phyloP scores from a whole-genome alignment of 306 rosid species.

The Glycine latifolia region DNA sequence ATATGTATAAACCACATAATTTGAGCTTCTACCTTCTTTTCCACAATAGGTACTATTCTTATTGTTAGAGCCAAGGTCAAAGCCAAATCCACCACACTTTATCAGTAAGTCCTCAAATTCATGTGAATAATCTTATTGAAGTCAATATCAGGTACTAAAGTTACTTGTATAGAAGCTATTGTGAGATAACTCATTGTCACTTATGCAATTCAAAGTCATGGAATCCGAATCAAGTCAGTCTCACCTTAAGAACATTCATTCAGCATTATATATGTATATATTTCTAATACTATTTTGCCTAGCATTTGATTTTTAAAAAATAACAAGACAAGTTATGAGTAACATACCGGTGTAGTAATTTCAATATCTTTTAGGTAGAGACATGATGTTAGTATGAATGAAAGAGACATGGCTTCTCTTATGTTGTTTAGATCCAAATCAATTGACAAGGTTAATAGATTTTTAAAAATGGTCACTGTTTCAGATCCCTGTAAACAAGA shows the following conservation, averaged over 20 bases:
- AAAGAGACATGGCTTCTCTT: background rate
- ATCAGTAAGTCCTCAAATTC: background rate
- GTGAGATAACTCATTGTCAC: too few species aligned
- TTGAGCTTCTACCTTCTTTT: too few species aligned
- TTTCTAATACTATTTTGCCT: background rate
- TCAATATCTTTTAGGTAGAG: slow-evolving; percentile 7
- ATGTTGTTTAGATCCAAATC: slow-evolving; percentile 43
- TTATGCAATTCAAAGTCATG: too few species aligned
- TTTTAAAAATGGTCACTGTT: background rate
- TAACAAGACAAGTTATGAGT: background rate
- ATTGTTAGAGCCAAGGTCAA: background rate
- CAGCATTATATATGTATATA: background rate
- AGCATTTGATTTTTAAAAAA: too few species aligned
- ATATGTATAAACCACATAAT: too few species aligned
- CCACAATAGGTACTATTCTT: background rate
- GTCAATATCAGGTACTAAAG: too few species aligned
- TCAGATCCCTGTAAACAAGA: slow-evolving; percentile 19
- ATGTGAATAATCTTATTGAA: background rate
- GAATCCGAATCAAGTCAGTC: background rate
- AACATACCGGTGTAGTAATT: slow-evolving; percentile 36
- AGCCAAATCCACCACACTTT: background rate
- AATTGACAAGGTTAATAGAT: slow-evolving; percentile 25
- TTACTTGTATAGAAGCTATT: too few species aligned
- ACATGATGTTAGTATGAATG: background rate
- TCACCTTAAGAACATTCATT: background rate